Evolutionary conservation across 202 grass and related monocot genomes (phyloP).

Genomic region (Carex arenaria): DNA sequence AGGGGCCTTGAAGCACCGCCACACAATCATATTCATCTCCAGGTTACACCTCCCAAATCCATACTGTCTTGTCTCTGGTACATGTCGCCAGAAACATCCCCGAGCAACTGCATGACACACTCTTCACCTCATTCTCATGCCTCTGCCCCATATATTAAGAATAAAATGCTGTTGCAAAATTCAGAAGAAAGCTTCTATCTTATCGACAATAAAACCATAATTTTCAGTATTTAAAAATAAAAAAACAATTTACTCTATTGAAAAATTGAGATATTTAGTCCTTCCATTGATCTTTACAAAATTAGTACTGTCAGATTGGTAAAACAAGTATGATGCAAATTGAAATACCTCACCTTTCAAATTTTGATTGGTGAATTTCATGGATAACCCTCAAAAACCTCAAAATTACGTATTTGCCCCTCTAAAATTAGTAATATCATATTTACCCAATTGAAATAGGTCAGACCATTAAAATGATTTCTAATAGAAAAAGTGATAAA

Average conservation of each 20-base stretch:
- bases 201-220: no score
- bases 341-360: background rate
- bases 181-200: background rate
- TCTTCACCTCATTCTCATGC: slow-evolving; percentile 93
- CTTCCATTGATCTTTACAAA: background rate
- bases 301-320: background rate
- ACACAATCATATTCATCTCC: slow-evolving; percentile 84
- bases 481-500: no score
- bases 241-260: no score
- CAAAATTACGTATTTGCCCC: no score
- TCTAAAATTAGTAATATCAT: no score
- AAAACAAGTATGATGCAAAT: background rate
- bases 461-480: no score
- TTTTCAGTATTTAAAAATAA: background rate
- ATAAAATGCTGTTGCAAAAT: background rate
- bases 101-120: slow-evolving; percentile 59
- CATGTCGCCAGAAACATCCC: slow-evolving; percentile 72
- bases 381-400: no score
- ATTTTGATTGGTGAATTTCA: background rate
- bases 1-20: slow-evolving; percentile 56
- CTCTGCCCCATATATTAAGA: slow-evolving; percentile 35
- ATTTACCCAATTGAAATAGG: no score
- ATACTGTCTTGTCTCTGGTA: slow-evolving; percentile 72
- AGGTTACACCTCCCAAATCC: slow-evolving; percentile 91
- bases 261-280: background rate